phyloP scores from a whole-genome alignment of 805 yeast species.

The Starmerella apis region DNA sequence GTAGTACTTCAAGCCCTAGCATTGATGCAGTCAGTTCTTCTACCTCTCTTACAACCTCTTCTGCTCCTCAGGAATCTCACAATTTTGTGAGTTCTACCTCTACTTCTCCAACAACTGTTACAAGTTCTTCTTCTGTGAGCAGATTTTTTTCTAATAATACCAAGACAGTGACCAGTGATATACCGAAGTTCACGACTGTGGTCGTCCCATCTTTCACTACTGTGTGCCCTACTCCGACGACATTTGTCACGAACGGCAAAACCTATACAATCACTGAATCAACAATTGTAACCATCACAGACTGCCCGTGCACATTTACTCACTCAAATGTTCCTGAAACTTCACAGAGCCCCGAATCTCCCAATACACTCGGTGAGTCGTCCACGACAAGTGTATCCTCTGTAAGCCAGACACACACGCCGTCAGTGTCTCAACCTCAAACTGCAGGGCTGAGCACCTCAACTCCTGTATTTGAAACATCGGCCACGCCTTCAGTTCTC shows the following conservation, averaged over 20 bases:
- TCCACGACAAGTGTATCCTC: neutral
- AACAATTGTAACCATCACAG: constrained; percentile 16
- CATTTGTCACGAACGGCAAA: constrained; percentile 9
- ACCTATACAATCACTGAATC: constrained; percentile 13
- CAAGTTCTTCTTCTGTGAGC: no score
- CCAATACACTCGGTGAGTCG: neutral
- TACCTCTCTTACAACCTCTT: no score
- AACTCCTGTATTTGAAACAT: no score
- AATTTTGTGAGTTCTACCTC: no score
- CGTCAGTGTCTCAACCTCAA: no score
- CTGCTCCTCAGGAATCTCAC: no score
- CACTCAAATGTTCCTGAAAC: neutral
- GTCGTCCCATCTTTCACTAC: constrained; percentile 10
- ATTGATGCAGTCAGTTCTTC: neutral
- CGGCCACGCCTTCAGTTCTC: no score
- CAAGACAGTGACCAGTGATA: neutral
- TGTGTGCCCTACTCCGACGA: constrained; percentile 10
- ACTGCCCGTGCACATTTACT: constrained; percentile 20
- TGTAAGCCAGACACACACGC: neutral
- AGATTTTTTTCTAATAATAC: no score
- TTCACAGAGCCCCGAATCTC: neutral
- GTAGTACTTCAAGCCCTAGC: neutral
- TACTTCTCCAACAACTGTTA: no score
- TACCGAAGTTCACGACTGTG: constrained; percentile 1
- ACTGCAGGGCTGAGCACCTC: no score